Conservation (phyloP, 441 rosid genomes). For the Gossypium lobatum region DNA sequence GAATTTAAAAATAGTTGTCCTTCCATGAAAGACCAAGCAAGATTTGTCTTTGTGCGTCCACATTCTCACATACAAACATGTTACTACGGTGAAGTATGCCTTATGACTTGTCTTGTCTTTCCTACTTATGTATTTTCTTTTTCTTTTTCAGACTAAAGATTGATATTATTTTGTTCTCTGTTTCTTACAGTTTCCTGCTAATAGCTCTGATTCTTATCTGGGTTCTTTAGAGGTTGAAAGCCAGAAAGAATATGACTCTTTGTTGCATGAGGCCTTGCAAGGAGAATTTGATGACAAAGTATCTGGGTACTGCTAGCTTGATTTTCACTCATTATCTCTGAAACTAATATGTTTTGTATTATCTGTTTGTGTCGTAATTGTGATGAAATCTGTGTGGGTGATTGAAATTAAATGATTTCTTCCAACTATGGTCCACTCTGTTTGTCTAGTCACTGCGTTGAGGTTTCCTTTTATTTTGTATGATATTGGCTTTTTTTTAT, state of each 20-base stretch:
- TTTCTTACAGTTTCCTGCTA: slow-evolving; percentile 84
- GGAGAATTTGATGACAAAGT: slow-evolving; percentile 53
- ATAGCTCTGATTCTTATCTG: slow-evolving; percentile 47
- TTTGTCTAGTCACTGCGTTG: not conserved
- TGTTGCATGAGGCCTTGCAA: slow-evolving; percentile 52
- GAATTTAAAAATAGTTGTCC: not conserved
- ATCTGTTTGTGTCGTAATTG: slow-evolving; percentile 1
- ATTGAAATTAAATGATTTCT: not conserved
- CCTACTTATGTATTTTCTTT: slow-evolving; percentile 6
- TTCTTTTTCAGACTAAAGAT: slow-evolving; percentile 1
- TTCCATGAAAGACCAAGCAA: not conserved
- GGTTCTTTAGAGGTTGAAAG: slow-evolving; percentile 59
- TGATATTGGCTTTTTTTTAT: not conserved
- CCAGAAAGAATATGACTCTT: slow-evolving; percentile 51
- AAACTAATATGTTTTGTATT: not conserved
- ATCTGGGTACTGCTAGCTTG: slow-evolving; percentile 50
- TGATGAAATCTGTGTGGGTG: not conserved
- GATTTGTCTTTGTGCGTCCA: not conserved
- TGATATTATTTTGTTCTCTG: slow-evolving; percentile 7
- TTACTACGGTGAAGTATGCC: not conserved
- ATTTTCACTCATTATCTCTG: slow-evolving; percentile 17
- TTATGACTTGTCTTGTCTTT: slow-evolving; percentile 6
- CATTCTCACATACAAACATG: not conserved
- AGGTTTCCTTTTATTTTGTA: slow-evolving; percentile 5
- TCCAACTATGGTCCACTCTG: slow-evolving; percentile 3